A percentile compares a stretch with the other conserved stretches of the same genome.
phyloP scores from a whole-genome alignment of 805 yeast species.

The Scheffersomyces coipomensis region DNA sequence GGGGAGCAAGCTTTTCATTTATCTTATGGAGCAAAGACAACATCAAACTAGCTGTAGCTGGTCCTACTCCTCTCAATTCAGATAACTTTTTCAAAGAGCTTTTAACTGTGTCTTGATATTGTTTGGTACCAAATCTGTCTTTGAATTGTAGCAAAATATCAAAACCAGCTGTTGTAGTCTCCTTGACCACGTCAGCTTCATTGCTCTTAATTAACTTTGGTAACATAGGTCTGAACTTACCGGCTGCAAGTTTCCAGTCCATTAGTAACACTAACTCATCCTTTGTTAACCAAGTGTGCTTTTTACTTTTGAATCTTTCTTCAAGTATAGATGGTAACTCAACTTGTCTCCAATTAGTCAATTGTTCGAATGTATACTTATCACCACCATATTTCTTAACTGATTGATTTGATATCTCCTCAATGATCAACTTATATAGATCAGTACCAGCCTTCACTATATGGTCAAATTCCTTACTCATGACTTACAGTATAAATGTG shows the following conservation, averaged over 20 bases:
- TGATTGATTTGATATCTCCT: conserved; percentile 24
- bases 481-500: too few relatives aligned
- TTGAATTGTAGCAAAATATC: conserved; percentile 10
- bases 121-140: conserved; percentile 1
- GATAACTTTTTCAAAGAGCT: conserved; percentile 28
- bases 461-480: neutral
- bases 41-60: conserved; percentile 48
- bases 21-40: conserved; percentile 29
- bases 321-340: conserved; percentile 27
- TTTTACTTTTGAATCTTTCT: conserved; percentile 17
- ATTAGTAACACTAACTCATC: conserved; percentile 39
- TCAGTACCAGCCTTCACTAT: conserved; percentile 15
- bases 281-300: conserved; percentile 29
- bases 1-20: conserved; percentile 27
- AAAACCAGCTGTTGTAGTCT: conserved; percentile 27
- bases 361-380: conserved; percentile 25
- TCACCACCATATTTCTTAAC: conserved; percentile 23
- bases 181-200: conserved; percentile 23
- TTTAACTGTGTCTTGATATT: conserved; percentile 19
- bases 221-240: conserved; percentile 45
- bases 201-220: conserved; percentile 42
- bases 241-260: conserved; percentile 50
- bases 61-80: conserved; percentile 46
- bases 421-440: conserved; percentile 25
- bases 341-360: conserved; percentile 36